Percentiles rank a stretch among this genome's conserved stretches.
These are phyloP conservation scores for Pythium coloratum DNA, from an alignment of 352 stramenopile species.

Conservation along the genomic window DNA sequence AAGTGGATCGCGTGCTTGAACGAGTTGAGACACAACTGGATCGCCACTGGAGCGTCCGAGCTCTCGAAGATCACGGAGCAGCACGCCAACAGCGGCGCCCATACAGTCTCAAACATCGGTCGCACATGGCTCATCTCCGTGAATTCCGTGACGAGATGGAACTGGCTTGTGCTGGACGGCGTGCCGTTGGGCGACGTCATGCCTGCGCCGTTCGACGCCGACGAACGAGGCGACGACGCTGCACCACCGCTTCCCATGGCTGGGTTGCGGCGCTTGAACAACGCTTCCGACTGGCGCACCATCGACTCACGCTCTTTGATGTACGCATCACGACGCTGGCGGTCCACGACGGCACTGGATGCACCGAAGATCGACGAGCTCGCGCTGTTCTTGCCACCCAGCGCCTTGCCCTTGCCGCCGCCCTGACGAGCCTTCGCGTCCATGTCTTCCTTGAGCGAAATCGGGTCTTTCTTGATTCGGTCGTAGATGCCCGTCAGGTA, in stretches of 20 bases:
- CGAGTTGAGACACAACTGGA: slow-evolving; percentile 93
- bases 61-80: slow-evolving; percentile 97
- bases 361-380: slow-evolving; percentile 61
- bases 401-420: slow-evolving; percentile 23
- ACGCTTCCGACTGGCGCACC: slow-evolving; percentile 72
- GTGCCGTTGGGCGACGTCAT: slow-evolving; percentile 4
- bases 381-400: slow-evolving; percentile 32
- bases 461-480: slow-evolving; percentile 94
- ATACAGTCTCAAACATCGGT: slow-evolving; percentile 99
- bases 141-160: slow-evolving; percentile 66
- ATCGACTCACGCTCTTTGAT: slow-evolving; percentile 85
- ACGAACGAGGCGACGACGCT: slow-evolving; percentile 23
- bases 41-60: slow-evolving; percentile 90
- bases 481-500: slow-evolving; percentile 95
- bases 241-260: slow-evolving; percentile 19
- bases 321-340: slow-evolving; percentile 77
- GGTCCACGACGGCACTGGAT: slow-evolving; percentile 54
- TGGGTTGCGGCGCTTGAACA: slow-evolving; percentile 70
- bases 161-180: slow-evolving; percentile 27
- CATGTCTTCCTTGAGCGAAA: slow-evolving; percentile 97
- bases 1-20: slow-evolving; percentile 96
- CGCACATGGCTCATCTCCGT: slow-evolving; percentile 79
- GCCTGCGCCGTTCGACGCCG: background rate
- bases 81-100: slow-evolving; percentile 95
- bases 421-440: slow-evolving; percentile 49